phyloP scores from a whole-genome alignment of 257 asterid species.

The Solanum raphanifolium region DNA sequence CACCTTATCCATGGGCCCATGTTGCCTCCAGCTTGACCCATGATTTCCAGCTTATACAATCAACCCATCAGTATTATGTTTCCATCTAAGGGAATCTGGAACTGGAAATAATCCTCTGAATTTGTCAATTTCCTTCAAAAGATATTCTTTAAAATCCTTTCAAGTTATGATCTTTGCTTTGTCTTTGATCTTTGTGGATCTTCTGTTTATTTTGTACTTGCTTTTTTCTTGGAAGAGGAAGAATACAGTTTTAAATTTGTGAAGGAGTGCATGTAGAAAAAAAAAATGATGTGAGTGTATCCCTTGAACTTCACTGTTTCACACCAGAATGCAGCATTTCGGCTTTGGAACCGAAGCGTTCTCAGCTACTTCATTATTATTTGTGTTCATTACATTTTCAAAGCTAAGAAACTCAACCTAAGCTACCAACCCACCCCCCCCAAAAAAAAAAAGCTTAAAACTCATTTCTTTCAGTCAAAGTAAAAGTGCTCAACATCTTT shows the following conservation, averaged over 20 bases:
- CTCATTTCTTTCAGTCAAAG: neutral
- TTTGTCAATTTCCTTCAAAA: too few species aligned
- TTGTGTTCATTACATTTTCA: neutral
- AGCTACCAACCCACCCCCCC: neutral
- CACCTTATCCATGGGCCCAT: too few species aligned
- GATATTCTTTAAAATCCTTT: neutral
- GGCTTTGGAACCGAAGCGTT: neutral
- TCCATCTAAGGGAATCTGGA: too few species aligned
- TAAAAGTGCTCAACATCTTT: neutral
- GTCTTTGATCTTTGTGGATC: neutral
- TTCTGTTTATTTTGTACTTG: neutral
- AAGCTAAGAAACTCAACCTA: neutral
- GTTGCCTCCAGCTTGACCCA: too few species aligned
- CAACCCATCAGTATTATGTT: too few species aligned
- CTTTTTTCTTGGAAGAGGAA: neutral
- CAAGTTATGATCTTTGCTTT: neutral
- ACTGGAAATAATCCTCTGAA: too few species aligned
- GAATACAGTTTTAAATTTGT: neutral
- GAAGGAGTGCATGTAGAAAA: neutral
- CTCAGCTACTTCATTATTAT: neutral
- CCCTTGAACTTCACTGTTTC: neutral
- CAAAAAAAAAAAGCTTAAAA: neutral
- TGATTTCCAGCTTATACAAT: too few species aligned
- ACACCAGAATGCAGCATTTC: neutral
- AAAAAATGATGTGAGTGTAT: neutral